Evolutionary conservation across 2,329 filamentous ascomycete species (phyloP).

Genomic region (Aspergillus calidoustus): DNA sequence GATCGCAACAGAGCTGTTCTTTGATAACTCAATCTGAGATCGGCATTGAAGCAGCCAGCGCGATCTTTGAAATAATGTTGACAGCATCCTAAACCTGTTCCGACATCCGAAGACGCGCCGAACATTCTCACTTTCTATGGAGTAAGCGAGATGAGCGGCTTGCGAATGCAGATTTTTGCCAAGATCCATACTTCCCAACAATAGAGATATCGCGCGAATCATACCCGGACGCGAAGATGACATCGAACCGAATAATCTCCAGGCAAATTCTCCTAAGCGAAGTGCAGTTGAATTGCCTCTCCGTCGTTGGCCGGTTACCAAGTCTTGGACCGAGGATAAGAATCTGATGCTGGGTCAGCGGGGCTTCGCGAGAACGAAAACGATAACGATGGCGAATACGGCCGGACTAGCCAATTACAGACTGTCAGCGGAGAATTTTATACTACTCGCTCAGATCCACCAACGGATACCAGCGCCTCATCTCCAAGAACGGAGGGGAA

Average conservation of each 20-base stretch:
- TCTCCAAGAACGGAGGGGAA: constrained; percentile 1
- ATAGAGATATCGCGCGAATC: not conserved
- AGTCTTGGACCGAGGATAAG: not conserved
- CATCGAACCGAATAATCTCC: not conserved
- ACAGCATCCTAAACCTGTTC: not conserved
- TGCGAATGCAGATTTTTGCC: not conserved
- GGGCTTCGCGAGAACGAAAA: constrained; percentile 26
- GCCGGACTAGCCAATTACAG: constrained; percentile 23
- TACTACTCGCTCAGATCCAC: constrained; percentile 17
- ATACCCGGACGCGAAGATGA: not conserved
- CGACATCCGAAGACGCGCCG: not conserved
- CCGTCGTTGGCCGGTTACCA: not conserved
- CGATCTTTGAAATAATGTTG: not conserved
- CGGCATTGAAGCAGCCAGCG: not conserved
- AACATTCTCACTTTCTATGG: not conserved
- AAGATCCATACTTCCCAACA: not conserved
- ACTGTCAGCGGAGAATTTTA: not conserved
- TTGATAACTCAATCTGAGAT: not conserved
- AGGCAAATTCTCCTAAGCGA: not conserved
- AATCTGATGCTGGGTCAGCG: constrained; percentile 18
- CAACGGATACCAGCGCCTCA: constrained; percentile 7
- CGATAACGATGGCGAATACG: constrained; percentile 36
- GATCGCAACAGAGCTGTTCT: too few species aligned
- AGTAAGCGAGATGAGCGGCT: not conserved
- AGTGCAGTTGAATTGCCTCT: not conserved